A percentile compares a stretch with the other conserved stretches of the same genome.
Evolutionary conservation across 2,329 filamentous ascomycete species (phyloP).

Genomic region (Dactylellina sp.): DNA sequence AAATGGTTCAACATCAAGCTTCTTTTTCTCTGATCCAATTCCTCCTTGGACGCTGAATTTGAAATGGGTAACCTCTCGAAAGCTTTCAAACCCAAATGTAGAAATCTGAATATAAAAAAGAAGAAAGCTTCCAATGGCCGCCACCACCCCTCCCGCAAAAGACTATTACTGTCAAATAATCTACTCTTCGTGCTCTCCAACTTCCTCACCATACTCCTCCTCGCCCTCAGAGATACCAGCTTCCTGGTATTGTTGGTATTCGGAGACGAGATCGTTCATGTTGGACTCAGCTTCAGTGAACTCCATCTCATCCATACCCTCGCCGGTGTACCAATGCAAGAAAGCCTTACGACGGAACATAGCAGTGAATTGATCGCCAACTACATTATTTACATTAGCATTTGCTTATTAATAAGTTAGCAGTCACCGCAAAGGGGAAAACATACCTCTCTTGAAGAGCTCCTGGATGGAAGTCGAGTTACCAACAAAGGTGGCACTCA

Average conservation of each 20-base stretch:
- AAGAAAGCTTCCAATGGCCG: constrained; percentile 21
- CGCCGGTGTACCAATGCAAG: constrained; percentile 99
- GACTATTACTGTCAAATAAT: constrained; percentile 65
- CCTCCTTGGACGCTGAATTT: constrained; percentile 1
- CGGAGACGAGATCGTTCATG: constrained; percentile 99
- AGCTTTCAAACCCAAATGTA: constrained; percentile 20
- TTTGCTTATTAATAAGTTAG: background rate
- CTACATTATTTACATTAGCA: constrained; percentile 60
- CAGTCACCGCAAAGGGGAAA: background rate
- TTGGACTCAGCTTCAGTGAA: constrained; percentile 99
- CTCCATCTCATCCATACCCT: constrained; percentile 99
- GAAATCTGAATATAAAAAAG: constrained; percentile 12
- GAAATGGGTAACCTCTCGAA: background rate
- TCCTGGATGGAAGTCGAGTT: constrained; percentile 99
- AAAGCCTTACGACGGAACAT: constrained; percentile 99
- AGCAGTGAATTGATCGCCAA: constrained; percentile 99
- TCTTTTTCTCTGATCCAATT: background rate
- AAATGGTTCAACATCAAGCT: background rate
- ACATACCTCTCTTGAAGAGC: constrained; percentile 89
- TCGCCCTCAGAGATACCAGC: constrained; percentile 96
- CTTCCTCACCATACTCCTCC: constrained; percentile 90
- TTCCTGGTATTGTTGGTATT: constrained; percentile 99
- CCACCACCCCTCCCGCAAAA: constrained; percentile 26
- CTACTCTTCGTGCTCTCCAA: constrained; percentile 80
- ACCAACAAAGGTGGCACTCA: constrained; percentile 98